A percentile compares a stretch with the other conserved stretches of the same genome.
phyloP scores from a whole-genome alignment of 306 rosid genomes.

The Leucaena leucocephala region DNA sequence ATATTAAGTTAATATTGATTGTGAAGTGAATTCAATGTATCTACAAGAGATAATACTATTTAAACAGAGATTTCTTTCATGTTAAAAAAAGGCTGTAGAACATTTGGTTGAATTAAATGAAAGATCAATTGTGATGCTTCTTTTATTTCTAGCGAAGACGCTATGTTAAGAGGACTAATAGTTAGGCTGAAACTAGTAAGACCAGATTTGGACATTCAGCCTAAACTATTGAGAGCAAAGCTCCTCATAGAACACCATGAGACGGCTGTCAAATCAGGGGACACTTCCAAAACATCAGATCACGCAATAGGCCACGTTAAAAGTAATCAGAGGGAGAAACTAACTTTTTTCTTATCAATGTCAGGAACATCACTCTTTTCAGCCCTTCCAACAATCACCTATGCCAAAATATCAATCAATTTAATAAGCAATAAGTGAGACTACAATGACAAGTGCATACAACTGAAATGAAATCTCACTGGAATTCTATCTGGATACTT shows the following conservation, averaged over 20 bases:
- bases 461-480: slow-evolving; percentile 44
- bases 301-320: neutral
- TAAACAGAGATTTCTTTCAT: slow-evolving; percentile 1
- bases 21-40: slow-evolving; percentile 10
- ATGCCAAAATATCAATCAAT: slow-evolving; percentile 21
- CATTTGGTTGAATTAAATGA: neutral
- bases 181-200: neutral
- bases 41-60: neutral
- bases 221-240: neutral
- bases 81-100: neutral
- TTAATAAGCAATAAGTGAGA: neutral
- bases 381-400: slow-evolving; percentile 80
- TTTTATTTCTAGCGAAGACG: neutral
- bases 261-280: neutral
- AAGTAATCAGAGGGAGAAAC: slow-evolving; percentile 25
- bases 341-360: slow-evolving; percentile 67
- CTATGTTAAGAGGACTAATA: neutral
- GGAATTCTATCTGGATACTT: slow-evolving; percentile 75
- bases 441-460: neutral
- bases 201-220: neutral
- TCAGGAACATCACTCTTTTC: slow-evolving; percentile 70
- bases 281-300: neutral
- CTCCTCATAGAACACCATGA: neutral
- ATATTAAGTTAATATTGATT: neutral
- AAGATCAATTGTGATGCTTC: neutral